Base-by-base conservation (phyloP, 257 asterid genomes). In the Parsonsia alboflavescens region DNA sequence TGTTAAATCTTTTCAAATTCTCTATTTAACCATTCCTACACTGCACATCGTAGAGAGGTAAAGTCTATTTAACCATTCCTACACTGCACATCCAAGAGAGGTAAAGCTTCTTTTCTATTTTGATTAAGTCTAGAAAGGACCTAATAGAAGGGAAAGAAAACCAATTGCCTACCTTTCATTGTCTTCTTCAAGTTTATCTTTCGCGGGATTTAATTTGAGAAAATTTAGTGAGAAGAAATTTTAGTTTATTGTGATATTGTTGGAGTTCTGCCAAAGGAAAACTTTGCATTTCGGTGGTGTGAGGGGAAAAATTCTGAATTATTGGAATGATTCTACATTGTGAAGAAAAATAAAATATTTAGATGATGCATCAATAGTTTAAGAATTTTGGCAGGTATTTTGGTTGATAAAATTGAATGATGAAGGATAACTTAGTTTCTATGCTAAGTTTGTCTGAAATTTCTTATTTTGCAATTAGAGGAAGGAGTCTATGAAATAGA, bases 81-180 rank as follows among this genome's bases (percentile, higher is more conserved):
- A 92, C 62, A 81, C 97, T 49, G 82, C 96, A 72, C 98, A 89
- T 70, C 98, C 99, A 64, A 90, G 98, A 28, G 99, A 94, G 98
- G 99, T 94, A 79, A 39, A 22, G 30, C 1, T 44, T 6, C n/a
- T 19, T 52, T 52, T 50, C 15, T 57, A 36, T 22, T 57, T 24
- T 57, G 64, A 24, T 22, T 57, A 16, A 57, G 17, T 17, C 6
- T 10, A 5, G 33, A 8, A 24, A 3, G 62, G 28, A 24, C 62
- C 62, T 56, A 21, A 21, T 56, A 1, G 28, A 30, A 1, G 30
- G 30, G 30, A 56, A n/a, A 56, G 62, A 22, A 57, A 22, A 57
- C 36, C 64, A 3, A 57, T 11, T 22, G 22, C 36, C 5, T 8
- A 22, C 10, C n/a, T 9, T 57, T 7, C 59, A 19, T 53, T 53